Percentiles rank a stretch among this genome's conserved stretches.
phyloP scores from a whole-genome alignment of 2,329 filamentous ascomycete genomes.

The Clarireedia sp. region DNA sequence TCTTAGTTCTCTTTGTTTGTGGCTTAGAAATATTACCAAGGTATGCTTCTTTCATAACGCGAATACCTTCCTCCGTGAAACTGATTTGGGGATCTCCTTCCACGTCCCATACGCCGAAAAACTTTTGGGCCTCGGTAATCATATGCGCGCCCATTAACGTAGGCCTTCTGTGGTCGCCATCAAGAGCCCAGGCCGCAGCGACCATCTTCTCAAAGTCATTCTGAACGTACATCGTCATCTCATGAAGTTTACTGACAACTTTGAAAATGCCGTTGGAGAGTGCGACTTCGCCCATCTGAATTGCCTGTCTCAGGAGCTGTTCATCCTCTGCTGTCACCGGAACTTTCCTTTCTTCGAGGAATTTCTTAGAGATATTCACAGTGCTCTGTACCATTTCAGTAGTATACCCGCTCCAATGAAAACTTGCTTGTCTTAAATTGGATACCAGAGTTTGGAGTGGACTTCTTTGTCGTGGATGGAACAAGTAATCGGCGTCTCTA shows the following conservation, averaged over 20 bases:
- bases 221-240: constrained; percentile 67
- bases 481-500: constrained; percentile 79
- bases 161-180: constrained; percentile 36
- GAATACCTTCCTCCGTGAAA: too few relatives aligned
- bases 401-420: constrained; percentile 73
- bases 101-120: too few relatives aligned
- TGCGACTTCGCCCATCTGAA: constrained; percentile 55
- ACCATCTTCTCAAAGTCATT: constrained; percentile 53
- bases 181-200: constrained; percentile 60
- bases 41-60: too few relatives aligned
- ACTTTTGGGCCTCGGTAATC: constrained; percentile 44
- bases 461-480: constrained; percentile 66
- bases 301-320: constrained; percentile 51
- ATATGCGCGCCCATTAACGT: constrained; percentile 49
- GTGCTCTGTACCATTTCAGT: constrained; percentile 53
- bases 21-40: too few relatives aligned
- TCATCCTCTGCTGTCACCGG: constrained; percentile 54
- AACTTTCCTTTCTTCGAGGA: constrained; percentile 55
- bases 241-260: constrained; percentile 61
- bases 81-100: too few relatives aligned
- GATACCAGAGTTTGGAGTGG: constrained; percentile 60
- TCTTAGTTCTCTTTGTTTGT: too few relatives aligned
- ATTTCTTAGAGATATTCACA: constrained; percentile 58
- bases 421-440: constrained; percentile 76
- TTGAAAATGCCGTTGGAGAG: constrained; percentile 54